Evolutionary conservation across 371 early-diverging fungal species (phyloP).

Genomic region (Mucor racemosus): DNA sequence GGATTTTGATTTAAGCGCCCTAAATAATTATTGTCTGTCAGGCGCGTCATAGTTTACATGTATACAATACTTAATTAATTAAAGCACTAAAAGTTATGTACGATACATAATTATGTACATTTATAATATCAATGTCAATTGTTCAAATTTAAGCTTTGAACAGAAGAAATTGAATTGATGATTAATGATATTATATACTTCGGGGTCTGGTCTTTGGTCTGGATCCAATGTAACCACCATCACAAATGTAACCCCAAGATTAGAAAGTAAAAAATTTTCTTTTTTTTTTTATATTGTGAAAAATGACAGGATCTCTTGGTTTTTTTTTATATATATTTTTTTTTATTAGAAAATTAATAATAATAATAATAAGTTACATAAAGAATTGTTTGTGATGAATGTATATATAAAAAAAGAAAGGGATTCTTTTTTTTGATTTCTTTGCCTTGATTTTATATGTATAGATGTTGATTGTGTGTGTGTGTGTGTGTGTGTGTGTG

Average conservation of each 20-base stretch:
- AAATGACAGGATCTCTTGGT: neutral
- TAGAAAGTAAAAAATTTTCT: neutral
- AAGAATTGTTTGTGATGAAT: neutral
- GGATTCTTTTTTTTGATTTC: neutral
- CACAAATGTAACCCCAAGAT: neutral
- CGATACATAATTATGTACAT: neutral
- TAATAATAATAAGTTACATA: neutral
- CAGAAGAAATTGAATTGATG: neutral
- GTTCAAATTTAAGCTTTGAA: neutral
- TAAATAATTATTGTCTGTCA: neutral
- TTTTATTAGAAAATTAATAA: slow-evolving; percentile 1
- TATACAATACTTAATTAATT: neutral
- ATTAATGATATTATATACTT: neutral
- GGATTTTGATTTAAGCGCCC: slow-evolving; percentile 4
- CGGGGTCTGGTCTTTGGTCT: neutral
- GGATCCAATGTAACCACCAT: neutral
- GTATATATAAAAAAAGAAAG: neutral
- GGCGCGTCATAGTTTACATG: neutral
- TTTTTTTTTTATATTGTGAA: neutral
- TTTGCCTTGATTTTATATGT: slow-evolving; percentile 1
- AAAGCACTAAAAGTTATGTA: slow-evolving; percentile 1
- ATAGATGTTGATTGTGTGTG: slow-evolving; percentile 2
- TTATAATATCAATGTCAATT: neutral
- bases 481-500: too few relatives aligned
- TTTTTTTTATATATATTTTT: neutral